These are phyloP conservation scores for Brettanomyces naardenensis DNA, from an alignment of 805 yeast species.

Conservation along the genomic window DNA sequence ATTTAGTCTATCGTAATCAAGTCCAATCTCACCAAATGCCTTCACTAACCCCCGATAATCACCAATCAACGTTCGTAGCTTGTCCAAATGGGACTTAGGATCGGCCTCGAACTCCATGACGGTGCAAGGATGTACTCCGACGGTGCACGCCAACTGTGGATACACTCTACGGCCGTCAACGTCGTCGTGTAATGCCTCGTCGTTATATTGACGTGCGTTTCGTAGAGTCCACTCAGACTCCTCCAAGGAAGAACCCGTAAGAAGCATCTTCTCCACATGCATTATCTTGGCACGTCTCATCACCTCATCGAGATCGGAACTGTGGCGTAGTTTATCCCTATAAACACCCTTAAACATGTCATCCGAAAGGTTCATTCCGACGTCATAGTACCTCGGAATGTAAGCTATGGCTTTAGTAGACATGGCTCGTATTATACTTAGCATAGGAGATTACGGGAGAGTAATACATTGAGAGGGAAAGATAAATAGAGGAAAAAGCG, in stretches of 20 bases:
- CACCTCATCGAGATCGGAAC: slow-evolving; percentile 55
- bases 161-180: slow-evolving; percentile 7
- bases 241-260: slow-evolving; percentile 73
- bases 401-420: background rate
- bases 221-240: slow-evolving; percentile 61
- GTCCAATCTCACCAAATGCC: slow-evolving; percentile 93
- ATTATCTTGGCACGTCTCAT: slow-evolving; percentile 56
- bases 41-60: slow-evolving; percentile 51
- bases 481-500: background rate
- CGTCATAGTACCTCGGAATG: slow-evolving; percentile 30
- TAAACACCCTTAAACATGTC: slow-evolving; percentile 80
- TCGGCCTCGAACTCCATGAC: slow-evolving; percentile 45
- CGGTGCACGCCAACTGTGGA: slow-evolving; percentile 52
- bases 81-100: slow-evolving; percentile 34
- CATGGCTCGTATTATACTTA: background rate
- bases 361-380: slow-evolving; percentile 73
- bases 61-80: slow-evolving; percentile 41
- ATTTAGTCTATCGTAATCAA: slow-evolving; percentile 87
- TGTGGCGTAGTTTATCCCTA: slow-evolving; percentile 58
- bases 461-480: background rate
- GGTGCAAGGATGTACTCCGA: slow-evolving; percentile 94
- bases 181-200: slow-evolving; percentile 4
- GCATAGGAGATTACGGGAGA: background rate
- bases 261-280: slow-evolving; percentile 60
- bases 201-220: slow-evolving; percentile 31